phyloP scores from a whole-genome alignment of 176 grass and related monocot genomes.

The Raddia distichophylla region DNA sequence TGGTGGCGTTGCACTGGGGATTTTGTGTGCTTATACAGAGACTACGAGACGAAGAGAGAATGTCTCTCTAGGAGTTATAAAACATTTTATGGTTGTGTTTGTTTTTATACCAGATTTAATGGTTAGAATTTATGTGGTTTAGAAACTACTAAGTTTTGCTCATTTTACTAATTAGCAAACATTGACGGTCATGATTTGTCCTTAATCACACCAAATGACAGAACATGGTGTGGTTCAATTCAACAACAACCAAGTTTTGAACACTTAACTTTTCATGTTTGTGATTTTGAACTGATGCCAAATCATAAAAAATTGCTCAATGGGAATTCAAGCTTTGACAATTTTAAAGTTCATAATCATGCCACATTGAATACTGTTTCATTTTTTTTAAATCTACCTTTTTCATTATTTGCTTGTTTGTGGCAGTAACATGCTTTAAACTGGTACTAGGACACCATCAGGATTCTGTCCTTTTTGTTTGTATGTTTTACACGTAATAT shows the following conservation, averaged over 20 bases:
- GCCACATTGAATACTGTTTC: constrained; percentile 13
- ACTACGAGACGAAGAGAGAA: background rate
- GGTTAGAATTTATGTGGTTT: constrained; percentile 1
- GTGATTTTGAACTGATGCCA: background rate
- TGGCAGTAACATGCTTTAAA: background rate
- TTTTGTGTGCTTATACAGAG: background rate
- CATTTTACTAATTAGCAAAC: background rate
- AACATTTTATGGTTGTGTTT: background rate
- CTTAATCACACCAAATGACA: constrained; percentile 20
- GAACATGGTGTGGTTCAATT: constrained; percentile 16
- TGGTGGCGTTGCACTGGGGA: background rate
- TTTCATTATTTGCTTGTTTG: background rate
- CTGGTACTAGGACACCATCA: background rate
- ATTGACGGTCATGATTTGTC: constrained; percentile 6
- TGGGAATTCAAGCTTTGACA: background rate
- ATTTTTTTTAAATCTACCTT: background rate
- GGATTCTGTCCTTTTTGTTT: constrained; percentile 9
- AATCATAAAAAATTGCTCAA: constrained; percentile 18
- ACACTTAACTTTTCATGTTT: constrained; percentile 15
- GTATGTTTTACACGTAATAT: background rate
- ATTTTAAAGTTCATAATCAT: background rate
- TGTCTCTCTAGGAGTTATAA: background rate
- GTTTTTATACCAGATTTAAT: background rate
- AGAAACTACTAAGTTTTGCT: constrained; percentile 1
- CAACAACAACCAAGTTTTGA: too few species aligned